Evolutionary conservation across 768 basidiomycete species (phyloP).

Genomic region (Lentinula raphanica): DNA sequence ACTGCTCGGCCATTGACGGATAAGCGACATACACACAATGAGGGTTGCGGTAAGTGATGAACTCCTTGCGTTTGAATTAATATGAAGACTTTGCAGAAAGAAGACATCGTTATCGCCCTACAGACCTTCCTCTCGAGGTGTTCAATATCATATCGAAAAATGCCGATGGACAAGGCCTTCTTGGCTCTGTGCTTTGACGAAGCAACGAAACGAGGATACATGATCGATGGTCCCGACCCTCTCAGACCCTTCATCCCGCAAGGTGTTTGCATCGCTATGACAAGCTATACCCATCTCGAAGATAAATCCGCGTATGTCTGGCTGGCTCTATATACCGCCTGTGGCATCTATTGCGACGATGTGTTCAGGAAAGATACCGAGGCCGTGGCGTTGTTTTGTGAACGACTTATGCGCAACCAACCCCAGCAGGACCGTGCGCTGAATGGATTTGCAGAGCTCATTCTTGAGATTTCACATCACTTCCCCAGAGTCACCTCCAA

Average conservation of each 20-base stretch:
- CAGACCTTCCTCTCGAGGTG: slow-evolving; percentile 2
- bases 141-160: slow-evolving; percentile 2
- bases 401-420: slow-evolving; percentile 19
- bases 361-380: slow-evolving; percentile 17
- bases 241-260: slow-evolving; percentile 25
- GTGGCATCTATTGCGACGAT: slow-evolving; percentile 34
- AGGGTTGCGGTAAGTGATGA: neutral
- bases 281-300: slow-evolving; percentile 24
- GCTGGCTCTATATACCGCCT: slow-evolving; percentile 36
- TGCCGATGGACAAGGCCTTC: slow-evolving; percentile 7
- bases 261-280: slow-evolving; percentile 24
- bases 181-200: slow-evolving; percentile 17
- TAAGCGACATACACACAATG: neutral
- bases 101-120: neutral
- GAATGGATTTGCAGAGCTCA: slow-evolving; percentile 26
- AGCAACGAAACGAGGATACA: slow-evolving; percentile 20
- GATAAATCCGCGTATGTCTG: slow-evolving; percentile 24
- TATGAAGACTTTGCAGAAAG: neutral
- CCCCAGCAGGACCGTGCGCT: slow-evolving; percentile 26
- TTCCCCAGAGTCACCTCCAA: slow-evolving; percentile 26
- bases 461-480: slow-evolving; percentile 23
- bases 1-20: no score
- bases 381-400: slow-evolving; percentile 28
- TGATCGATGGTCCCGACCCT: slow-evolving; percentile 16
- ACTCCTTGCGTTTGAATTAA: neutral